These are phyloP conservation scores for Grifola frondosa DNA, from an alignment of 1,284 basidiomycete species.

Conservation along the genomic window DNA sequence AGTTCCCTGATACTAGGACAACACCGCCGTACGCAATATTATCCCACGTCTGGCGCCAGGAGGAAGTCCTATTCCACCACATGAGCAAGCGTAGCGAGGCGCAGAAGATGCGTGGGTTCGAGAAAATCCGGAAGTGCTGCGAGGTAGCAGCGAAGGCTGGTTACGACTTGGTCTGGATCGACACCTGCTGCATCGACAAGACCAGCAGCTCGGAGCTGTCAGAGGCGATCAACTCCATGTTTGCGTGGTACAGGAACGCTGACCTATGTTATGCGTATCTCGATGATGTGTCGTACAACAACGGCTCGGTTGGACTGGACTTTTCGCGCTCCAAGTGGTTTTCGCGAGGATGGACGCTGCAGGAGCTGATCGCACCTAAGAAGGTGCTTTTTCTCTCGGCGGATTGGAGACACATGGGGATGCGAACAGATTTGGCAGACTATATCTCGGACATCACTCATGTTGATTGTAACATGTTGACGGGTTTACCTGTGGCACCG, in stretches of 20 bases:
- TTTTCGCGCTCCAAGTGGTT: conserved; percentile 5
- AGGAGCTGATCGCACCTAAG: conserved; percentile 9
- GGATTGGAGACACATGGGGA: conserved; percentile 3
- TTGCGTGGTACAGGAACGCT: conserved; percentile 6
- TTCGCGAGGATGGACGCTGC: conserved; percentile 8
- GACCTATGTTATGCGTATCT: conserved; percentile 6
- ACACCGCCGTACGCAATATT: too few species aligned
- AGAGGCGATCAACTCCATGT: conserved; percentile 11
- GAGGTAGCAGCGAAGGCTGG: conserved; percentile 1
- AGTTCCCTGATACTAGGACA: too few species aligned
- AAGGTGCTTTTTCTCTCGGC: conserved; percentile 3
- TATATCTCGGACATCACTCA: conserved; percentile 5
- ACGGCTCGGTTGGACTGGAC: too few species aligned
- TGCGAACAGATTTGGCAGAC: not conserved
- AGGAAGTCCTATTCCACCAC: too few species aligned
- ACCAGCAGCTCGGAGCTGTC: conserved; percentile 11
- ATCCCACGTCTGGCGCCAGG: too few species aligned
- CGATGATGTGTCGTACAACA: conserved; percentile 7
- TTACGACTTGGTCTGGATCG: conserved; percentile 5
- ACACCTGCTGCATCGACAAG: conserved; percentile 13
- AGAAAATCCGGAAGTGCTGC: conserved; percentile 5
- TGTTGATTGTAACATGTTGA: conserved; percentile 1
- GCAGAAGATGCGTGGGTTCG: too few species aligned
- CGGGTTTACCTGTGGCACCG: not conserved
- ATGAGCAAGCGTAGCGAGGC: too few species aligned